Evolutionary conservation across 805 yeast genomes (phyloP).

Genomic region (Scheffersomyces amazonensis): DNA sequence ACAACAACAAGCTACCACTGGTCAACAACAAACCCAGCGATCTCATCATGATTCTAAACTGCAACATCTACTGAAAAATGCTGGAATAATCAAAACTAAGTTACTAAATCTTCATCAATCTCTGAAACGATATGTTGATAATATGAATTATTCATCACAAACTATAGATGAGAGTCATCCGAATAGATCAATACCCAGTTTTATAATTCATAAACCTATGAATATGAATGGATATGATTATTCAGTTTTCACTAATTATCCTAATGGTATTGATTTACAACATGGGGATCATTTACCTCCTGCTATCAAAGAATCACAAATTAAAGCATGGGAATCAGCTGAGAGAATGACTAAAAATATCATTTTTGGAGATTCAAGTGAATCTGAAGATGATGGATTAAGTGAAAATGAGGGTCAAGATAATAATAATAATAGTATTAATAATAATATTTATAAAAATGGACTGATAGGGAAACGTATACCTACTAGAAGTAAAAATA

Average conservation of each 20-base stretch:
- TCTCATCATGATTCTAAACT: conserved; percentile 6
- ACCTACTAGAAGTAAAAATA: conserved; percentile 1
- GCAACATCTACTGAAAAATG: conserved; percentile 24
- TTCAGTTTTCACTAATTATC: conserved; percentile 28
- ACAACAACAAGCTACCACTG: conserved; percentile 11
- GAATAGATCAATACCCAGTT: conserved; percentile 16
- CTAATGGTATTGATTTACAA: conserved; percentile 12
- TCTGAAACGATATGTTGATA: conserved; percentile 17
- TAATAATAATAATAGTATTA: neutral
- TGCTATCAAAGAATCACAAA: conserved; percentile 37
- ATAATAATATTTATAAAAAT: too few species aligned
- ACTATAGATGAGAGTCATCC: conserved; percentile 12
- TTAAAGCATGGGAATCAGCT: conserved; percentile 45
- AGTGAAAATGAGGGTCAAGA: conserved; percentile 10
- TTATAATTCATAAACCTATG: conserved; percentile 31
- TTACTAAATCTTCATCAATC: conserved; percentile 38
- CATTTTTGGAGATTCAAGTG: conserved; percentile 31
- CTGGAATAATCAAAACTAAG: conserved; percentile 30
- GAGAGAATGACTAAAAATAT: conserved; percentile 35
- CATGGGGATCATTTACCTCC: conserved; percentile 25
- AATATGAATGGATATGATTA: conserved; percentile 33
- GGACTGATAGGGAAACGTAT: too few species aligned
- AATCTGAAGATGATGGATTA: conserved; percentile 17
- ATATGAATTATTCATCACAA: conserved; percentile 1
- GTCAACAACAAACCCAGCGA: conserved; percentile 3